Evolutionary conservation across 345 rosid species (phyloP), one percentile per base, ranked within the genome.

Genomic region (Linum trigynum): DNA sequence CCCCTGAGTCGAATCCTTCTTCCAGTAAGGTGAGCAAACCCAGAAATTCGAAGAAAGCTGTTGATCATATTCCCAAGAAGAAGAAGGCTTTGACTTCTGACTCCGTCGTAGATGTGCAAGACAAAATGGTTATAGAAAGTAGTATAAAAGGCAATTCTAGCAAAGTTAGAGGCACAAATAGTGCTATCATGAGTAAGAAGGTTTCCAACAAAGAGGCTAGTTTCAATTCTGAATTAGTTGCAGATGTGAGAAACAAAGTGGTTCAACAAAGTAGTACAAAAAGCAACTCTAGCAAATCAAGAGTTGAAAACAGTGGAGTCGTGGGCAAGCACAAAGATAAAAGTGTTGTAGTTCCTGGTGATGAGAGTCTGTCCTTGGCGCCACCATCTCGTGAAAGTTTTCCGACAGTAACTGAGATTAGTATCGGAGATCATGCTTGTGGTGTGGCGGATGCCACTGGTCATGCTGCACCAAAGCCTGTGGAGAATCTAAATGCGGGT

Each of bases 261-360:
- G 32, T 23, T 23, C 32, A 23, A 23, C 32, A 23, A 65, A 69
- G 77, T 74, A 68, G 68, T 64, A 37, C 67, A 39, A 79, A 79
- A 68, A 72, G 67, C 58, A 71, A 64, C 39, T 71, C 81, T 70
- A 70, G 70, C 59, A 74, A 83, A 45, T 64, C 67, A 61, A 79
- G 71, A 63, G 71, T 60, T 60, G 85, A 83, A 39, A 76, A 68
- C 74, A 69, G 69, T 69, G 74, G 76, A 10, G 65, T 61, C 37
- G 61, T 63, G 10, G 81, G 79, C 42, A 85, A 81, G 79, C 85
- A 81, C 77, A 88, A 77, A 75, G 80, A 74, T 59, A 75, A 74
- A 72, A 84, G 71, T 64, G 64, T 65, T 62, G 75, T 71, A 45
- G 63, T 67, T 63, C 75, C 62, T 66, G 32, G 1, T 23, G 75